Base-by-base conservation (phyloP, 2,329 filamentous ascomycete species). In the Colletotrichum scovillei region DNA sequence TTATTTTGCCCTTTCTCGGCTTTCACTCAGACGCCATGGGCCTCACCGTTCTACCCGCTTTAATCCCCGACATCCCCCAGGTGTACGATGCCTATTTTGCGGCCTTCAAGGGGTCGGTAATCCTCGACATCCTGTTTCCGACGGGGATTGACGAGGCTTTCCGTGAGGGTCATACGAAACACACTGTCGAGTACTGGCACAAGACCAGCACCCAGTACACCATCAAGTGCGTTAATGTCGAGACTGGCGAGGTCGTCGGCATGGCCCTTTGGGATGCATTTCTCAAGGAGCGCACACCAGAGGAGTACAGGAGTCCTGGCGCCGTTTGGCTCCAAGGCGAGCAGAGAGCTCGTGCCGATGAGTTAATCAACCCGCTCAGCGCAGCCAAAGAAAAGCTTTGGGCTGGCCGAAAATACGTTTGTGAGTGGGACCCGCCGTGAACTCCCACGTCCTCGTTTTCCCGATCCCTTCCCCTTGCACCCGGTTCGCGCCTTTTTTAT, bases 11-110 rank as follows among this genome's bases (percentile, higher is more conserved):
- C 19, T 49, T 32, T 56, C 64, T 58, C 69, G 69, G 64, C 57
- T 63, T 38, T 49, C 64, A 57, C 16, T 38, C 53, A 69, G 42
- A 60, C 42, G 59, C 69, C 46, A 85, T 84, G 83, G 77, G 79
- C 58, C 83, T 83, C 69, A 80, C 82, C 42, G 80, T 87, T 30
- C 78, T 85, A 30, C 86, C 86, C 46, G 84, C 85, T 24, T 78
- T 87, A 52, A 82, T 86, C 68, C 82, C 84, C 16, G 86, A 87
- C 76, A 86, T 87, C 76, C 80, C 81, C 38, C 78, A 79, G 42
- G 80, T 87, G 42, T 88, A 87, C 80, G 82, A 87, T 73, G 80
- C 83, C 63, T 87, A 87, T 79, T 87, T 87, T 53, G 71, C 46
- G n/a, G 83, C 85, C 38, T 87, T 87, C 79, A 79, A 82, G 64